Base-by-base conservation (phyloP, 1,284 basidiomycete species). In the Leccinum holopus region DNA sequence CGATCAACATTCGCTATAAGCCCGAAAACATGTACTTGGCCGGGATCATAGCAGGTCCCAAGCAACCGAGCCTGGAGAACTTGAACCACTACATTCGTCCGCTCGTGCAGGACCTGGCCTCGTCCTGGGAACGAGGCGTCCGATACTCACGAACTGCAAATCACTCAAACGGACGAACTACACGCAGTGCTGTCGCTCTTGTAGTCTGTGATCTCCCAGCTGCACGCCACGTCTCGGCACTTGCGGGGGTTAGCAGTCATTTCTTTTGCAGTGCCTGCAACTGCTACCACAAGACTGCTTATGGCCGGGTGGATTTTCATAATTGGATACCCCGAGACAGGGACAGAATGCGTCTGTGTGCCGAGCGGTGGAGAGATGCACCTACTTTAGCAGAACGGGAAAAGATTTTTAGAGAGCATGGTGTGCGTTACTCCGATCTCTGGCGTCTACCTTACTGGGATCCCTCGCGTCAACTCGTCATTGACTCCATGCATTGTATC, bases 381-480 rank as follows among this genome's bases (percentile, higher is more conserved):
- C 1, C 44, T 1, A 57, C 57, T 0, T 18, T 30, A 1, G 52
- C 56, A 7, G 64, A 67, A 11, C 21, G 37, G 0, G 55, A 63
- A 1, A 54, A 18, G 16, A 1, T 68, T 1, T 66, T 71, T 47
- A 63, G 61, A n/a, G 62, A 57, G 4, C 18, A 69, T 54, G 62
- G 63, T 18, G 62, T 70, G 2, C 44, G 16, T 0, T 69, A 54
- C 18, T 64, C 67, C 1, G 47, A 61, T 25, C 59, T 71, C 0
- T 68, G 64, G 63, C 7, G 6, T 1, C 41, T 69, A 2, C 65
- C 65, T 5, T 70, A 71, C 30, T 71, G 68, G 69, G 41, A 71
- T 9, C 67, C 63, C 1, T 16, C 62, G 0, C 0, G 6, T 0
- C 67, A 70, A 18, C 62, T 68, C 2, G 55, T 70, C 0, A 18